phyloP scores from a whole-genome alignment of 1,284 basidiomycete genomes.

The Polyporus tsugae region DNA sequence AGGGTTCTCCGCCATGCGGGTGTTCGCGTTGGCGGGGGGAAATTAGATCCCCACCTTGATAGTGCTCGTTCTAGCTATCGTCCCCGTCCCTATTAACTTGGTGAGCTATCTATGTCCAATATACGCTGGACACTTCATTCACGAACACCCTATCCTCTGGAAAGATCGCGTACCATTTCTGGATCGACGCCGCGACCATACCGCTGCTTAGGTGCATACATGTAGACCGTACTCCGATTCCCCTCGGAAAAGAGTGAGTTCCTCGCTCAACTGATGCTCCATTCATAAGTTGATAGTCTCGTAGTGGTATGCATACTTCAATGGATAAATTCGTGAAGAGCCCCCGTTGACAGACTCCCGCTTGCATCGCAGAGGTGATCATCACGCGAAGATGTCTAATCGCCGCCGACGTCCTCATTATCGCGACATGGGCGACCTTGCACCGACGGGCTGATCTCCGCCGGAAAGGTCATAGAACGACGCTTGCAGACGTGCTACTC shows the following conservation, averaged over 20 bases:
- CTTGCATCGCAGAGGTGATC: not conserved
- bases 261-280: not conserved
- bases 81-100: not conserved
- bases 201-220: not conserved
- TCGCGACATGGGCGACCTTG: not conserved
- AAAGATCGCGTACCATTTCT: not conserved
- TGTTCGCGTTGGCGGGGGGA: conserved; percentile 6
- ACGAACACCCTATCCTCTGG: not conserved
- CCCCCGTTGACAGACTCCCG: not conserved
- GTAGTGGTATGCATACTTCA: not conserved
- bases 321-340: too few species aligned
- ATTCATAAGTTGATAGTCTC: not conserved
- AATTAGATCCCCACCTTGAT: not conserved
- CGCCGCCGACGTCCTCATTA: not conserved
- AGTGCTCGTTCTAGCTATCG: not conserved
- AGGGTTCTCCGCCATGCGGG: not conserved
- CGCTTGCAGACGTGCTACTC: not conserved
- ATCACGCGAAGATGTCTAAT: conserved; percentile 1
- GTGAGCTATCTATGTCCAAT: not conserved
- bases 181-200: not conserved
- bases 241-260: conserved; percentile 1
- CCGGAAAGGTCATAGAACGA: not conserved
- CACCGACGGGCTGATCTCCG: not conserved
- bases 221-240: not conserved
- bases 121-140: not conserved